These are phyloP conservation scores for Pythium insidiosum DNA, from an alignment of 352 stramenopile species.

Conservation along the genomic window DNA sequence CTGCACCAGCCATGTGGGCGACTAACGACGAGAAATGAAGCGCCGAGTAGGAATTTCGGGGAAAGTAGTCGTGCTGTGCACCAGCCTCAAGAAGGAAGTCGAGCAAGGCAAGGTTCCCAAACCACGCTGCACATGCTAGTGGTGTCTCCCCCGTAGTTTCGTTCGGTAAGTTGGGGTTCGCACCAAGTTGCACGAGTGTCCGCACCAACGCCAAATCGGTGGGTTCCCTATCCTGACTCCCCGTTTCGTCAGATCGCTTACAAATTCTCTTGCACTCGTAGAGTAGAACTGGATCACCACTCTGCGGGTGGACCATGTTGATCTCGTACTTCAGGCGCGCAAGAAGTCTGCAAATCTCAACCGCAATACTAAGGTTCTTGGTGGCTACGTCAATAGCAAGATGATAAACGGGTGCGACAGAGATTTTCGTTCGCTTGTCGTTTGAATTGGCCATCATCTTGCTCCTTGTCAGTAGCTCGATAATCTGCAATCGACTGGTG, in stretches of 20 bases:
- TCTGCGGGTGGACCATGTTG: slow-evolving; percentile 29
- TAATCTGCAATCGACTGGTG: too few relatives aligned
- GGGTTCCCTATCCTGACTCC: neutral
- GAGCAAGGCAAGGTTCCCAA: slow-evolving; percentile 32
- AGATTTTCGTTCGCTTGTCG: slow-evolving; percentile 16
- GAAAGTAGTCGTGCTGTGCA: slow-evolving; percentile 25
- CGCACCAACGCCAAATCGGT: slow-evolving; percentile 30
- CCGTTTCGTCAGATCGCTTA: neutral
- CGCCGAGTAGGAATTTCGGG: slow-evolving; percentile 33
- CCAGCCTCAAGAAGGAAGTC: slow-evolving; percentile 46
- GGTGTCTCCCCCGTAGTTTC: slow-evolving; percentile 39
- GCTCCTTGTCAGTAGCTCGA: too few relatives aligned
- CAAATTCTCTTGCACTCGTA: slow-evolving; percentile 56
- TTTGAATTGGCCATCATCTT: neutral
- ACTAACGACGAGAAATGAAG: slow-evolving; percentile 51
- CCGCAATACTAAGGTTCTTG: slow-evolving; percentile 35
- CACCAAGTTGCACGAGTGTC: slow-evolving; percentile 36
- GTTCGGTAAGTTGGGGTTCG: slow-evolving; percentile 46
- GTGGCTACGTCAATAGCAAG: slow-evolving; percentile 31
- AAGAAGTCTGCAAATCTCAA: slow-evolving; percentile 41
- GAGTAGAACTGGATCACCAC: slow-evolving; percentile 34
- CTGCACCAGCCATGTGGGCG: slow-evolving; percentile 27
- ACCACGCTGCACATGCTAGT: slow-evolving; percentile 39
- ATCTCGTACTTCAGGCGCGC: slow-evolving; percentile 34
- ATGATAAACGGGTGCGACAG: slow-evolving; percentile 28